These are phyloP conservation scores for Triangularia verruculosa DNA, from an alignment of 2,329 filamentous ascomycete genomes.

Conservation along the genomic window DNA sequence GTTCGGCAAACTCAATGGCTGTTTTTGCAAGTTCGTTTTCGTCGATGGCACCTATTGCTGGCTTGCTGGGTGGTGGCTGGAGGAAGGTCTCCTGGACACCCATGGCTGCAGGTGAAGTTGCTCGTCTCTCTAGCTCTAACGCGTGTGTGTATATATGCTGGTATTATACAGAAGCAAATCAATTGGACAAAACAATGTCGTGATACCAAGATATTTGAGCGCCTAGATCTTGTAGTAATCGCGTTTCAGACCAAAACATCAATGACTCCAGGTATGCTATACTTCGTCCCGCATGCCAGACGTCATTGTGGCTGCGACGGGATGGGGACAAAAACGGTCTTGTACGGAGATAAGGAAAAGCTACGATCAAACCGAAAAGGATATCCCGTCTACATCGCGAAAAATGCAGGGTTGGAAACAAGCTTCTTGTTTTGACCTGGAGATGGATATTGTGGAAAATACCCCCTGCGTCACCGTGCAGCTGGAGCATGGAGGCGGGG, in stretches of 20 bases:
- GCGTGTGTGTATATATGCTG: neutral
- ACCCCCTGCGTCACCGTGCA: neutral
- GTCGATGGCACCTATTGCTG: slow-evolving; percentile 22
- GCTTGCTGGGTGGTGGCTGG: slow-evolving; percentile 1
- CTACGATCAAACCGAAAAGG: neutral
- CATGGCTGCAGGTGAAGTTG: neutral
- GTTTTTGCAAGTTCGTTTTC: slow-evolving; percentile 32
- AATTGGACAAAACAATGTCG: neutral
- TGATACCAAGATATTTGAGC: neutral
- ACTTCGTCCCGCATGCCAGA: neutral
- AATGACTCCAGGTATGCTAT: neutral
- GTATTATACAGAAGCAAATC: neutral
- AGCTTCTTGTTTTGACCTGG: neutral
- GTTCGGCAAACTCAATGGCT: slow-evolving; percentile 57
- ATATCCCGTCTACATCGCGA: neutral
- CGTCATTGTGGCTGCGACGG: slow-evolving; percentile 1
- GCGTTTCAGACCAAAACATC: neutral
- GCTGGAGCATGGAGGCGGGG: neutral
- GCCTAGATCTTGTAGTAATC: neutral
- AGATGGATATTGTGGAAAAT: neutral
- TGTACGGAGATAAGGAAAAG: neutral
- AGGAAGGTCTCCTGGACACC: slow-evolving; percentile 5
- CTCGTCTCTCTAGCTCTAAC: too few species aligned
- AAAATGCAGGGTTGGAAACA: neutral
- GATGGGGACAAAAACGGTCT: neutral